Evolutionary conservation across 208 protist genomes (phyloP), one percentile per base, ranked within the genome.

Genomic region (Wallacemonas sp.): DNA sequence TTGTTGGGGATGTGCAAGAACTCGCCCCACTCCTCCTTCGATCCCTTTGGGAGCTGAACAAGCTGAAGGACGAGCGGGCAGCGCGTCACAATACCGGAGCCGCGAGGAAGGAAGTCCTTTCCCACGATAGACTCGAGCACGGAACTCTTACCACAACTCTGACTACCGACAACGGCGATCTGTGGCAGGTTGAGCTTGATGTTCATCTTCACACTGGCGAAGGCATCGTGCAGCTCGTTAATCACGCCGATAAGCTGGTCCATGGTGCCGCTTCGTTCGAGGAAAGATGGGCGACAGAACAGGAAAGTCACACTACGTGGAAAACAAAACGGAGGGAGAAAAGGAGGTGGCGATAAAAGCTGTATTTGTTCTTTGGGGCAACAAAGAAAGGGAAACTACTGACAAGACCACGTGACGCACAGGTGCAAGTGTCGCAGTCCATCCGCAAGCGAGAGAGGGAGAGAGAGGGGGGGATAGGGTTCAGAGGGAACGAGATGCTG

Each of bases 111-210:
- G 63, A 99, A 99, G 73, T 99, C 99, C 57, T 97, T 86, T 1
- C 98, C 98, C 0, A 99, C 98, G 53, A 99, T 94, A 39, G 91
- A 96, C 83, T 99, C 99, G n/a, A 99, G 85, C 41, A 99, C 99
- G 22, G 94, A 98, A 63, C 83, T 95, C 79, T 99, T 99, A 63
- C 98, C 94, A 36, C 83, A 93, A 53, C 88, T 96, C 81, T 99
- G 98, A 34, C 85, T 86, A n/a, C 98, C 98, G 27, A 99, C 97
- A 29, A 99, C 98, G 15, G 97, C 97, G 66, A 99, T 99, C 79
- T 99, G 98, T 9, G 98, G 98, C 27, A 99, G 85, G 79, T 99
- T 96, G 36, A 99, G 74, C 57, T 89, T 81, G 45, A 98, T 89
- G 48, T 87, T 86, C 81, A 96, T 92, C 73, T 93, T 95, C 46